These are phyloP conservation scores for Hanseniaspora taiwanica DNA, from an alignment of 805 yeast genomes.

Conservation along the genomic window DNA sequence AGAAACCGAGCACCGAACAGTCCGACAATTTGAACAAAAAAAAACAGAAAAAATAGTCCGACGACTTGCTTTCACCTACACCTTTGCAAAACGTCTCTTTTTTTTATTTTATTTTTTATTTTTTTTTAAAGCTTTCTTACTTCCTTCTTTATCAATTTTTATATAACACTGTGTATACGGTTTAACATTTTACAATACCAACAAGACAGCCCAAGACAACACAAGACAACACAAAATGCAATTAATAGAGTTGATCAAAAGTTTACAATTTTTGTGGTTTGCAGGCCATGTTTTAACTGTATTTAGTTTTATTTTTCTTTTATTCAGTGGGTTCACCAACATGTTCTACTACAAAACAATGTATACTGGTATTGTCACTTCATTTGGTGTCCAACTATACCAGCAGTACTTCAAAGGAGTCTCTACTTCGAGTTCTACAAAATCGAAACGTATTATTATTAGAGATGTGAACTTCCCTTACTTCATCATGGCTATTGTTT, in stretches of 20 bases:
- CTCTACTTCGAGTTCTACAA: conserved; percentile 11
- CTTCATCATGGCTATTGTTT: conserved; percentile 39
- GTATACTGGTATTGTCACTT: conserved; percentile 49
- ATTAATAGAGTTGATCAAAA: not conserved
- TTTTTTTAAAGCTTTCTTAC: not conserved
- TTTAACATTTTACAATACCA: not conserved
- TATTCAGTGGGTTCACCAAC: conserved; percentile 23
- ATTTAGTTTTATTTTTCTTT: conserved; percentile 27
- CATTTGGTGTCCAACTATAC: conserved; percentile 64
- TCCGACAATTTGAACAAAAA: no score
- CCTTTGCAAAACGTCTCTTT: no score
- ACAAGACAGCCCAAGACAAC: not conserved
- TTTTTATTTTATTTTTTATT: not conserved
- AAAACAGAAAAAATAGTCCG: no score
- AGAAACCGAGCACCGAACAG: conserved; percentile 1
- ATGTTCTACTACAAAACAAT: conserved; percentile 42
- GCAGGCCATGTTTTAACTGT: conserved; percentile 41
- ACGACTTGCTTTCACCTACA: no score
- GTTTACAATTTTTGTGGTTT: conserved; percentile 67
- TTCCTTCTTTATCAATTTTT: not conserved
- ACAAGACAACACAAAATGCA: not conserved
- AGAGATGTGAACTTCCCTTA: conserved; percentile 67
- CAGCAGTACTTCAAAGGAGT: conserved; percentile 33
- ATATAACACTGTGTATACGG: not conserved
- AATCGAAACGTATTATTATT: conserved; percentile 22